Percentiles rank a stretch among this genome's conserved stretches.
phyloP scores from a whole-genome alignment of 768 basidiomycete genomes.

The Amyloporia xantha region DNA sequence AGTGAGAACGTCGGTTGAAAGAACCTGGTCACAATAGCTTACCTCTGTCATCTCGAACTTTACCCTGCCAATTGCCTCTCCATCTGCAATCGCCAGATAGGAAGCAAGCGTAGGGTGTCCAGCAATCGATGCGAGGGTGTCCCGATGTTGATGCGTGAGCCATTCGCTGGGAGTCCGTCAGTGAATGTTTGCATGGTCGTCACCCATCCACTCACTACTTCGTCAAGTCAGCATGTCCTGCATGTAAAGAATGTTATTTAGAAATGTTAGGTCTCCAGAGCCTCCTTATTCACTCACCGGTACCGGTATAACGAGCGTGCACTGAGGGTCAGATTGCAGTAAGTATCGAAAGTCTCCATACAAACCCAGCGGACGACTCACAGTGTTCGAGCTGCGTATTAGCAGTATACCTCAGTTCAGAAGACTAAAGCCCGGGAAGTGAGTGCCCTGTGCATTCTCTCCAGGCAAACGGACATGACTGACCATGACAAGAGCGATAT shows the following conservation, averaged over 20 bases:
- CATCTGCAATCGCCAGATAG: constrained; percentile 89
- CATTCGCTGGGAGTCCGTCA: constrained; percentile 63
- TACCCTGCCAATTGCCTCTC: constrained; percentile 81
- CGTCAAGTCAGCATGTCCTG: constrained; percentile 92
- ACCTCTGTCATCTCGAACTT: constrained; percentile 98
- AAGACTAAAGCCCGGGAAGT: constrained; percentile 46
- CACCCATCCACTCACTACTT: constrained; percentile 92
- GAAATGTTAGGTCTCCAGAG: background rate
- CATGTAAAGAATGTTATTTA: background rate
- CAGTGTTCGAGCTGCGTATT: constrained; percentile 95
- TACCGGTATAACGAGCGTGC: constrained; percentile 94
- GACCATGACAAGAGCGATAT: constrained; percentile 19
- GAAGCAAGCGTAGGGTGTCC: constrained; percentile 84
- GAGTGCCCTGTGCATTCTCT: constrained; percentile 4
- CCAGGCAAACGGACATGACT: constrained; percentile 6
- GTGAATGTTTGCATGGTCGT: no score
- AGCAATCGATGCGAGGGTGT: constrained; percentile 88
- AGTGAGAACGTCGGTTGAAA: background rate
- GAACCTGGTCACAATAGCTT: constrained; percentile 14
- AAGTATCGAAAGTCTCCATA: constrained; percentile 6
- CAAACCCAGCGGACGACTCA: constrained; percentile 37
- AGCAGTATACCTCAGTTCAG: constrained; percentile 90
- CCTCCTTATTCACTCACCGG: constrained; percentile 47
- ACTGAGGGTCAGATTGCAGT: constrained; percentile 40
- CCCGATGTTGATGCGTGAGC: constrained; percentile 95